phyloP scores from a whole-genome alignment of 345 rosid genomes.

The Syzygium aqueum region DNA sequence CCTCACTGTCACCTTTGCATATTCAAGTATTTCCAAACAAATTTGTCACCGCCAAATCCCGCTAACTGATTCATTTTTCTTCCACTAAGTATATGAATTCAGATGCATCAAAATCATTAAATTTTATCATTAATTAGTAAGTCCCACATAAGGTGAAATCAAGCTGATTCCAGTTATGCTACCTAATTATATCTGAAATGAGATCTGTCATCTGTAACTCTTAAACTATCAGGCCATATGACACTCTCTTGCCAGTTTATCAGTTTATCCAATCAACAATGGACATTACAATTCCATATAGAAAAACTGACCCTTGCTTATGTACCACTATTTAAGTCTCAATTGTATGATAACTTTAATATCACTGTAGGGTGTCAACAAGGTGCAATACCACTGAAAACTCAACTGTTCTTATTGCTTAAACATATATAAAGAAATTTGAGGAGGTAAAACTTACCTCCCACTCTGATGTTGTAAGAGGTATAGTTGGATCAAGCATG shows the following conservation, averaged over 20 bases:
- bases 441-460: constrained; percentile 39
- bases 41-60: not conserved
- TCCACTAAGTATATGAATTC: not conserved
- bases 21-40: not conserved
- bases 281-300: not conserved
- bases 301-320: not conserved
- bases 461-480: constrained; percentile 97
- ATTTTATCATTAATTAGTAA: not conserved
- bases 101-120: not conserved
- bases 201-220: not conserved
- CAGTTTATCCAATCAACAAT: not conserved
- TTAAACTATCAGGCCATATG: not conserved
- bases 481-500: constrained; percentile 93
- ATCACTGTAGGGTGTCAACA: not conserved
- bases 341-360: not conserved
- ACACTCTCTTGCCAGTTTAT: not conserved
- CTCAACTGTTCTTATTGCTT: not conserved
- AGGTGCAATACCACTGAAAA: not conserved
- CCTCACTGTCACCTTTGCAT: not conserved
- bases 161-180: not conserved
- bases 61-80: not conserved
- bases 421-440: not conserved
- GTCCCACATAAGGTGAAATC: not conserved
- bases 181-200: not conserved
- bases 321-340: not conserved